Evolutionary conservation across 1,139 yeast species (phyloP), one percentile per base, ranked within the genome.

Genomic region (Suhomyces anneliseae): DNA sequence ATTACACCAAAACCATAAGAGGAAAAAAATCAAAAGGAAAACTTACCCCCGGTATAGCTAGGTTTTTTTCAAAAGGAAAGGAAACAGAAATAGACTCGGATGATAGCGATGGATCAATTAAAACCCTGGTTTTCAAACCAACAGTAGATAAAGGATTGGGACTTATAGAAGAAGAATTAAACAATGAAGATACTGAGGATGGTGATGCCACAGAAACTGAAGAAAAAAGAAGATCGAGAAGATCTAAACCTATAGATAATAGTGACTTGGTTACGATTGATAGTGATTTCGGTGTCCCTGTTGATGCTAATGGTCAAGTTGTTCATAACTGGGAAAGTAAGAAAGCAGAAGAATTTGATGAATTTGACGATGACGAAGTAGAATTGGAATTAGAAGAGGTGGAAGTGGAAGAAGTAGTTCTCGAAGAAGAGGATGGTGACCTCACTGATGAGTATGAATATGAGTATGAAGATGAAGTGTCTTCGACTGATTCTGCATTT

Each of bases 401-500:
- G 38, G 24, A 19, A 7, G 31, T 4, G 4, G 37, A 35, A 19
- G 29, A 32, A 31, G 39, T 15, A 6, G 24, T 19, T 19, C 24
- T 19, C 8, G 41, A 43, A 1, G 44, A 39, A 9, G 48, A 40
- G 4, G 46, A 50, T 12, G 52, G 46, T 14, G 50, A 49, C 3
- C 46, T 42, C 4, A 46, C 39, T 14, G 53, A 50, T 12, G 52
- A 48, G 2, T 46, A 38, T 32, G 54, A 49, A 27, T 48, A 48
- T 12, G 54, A 54, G 24, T 50, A 60, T 27, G 59, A 53, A 12
- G 62, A 56, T 8, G 73, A 66, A 12, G 57, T 54, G 1, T 65
- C 71, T 0, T 66, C 76, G 0, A 55, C 66, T 1, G 78, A 74
- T 46, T 73, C 78, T 0, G 78, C 78, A 5, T 74, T 74, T 48